Base-by-base conservation (phyloP, 2,329 filamentous ascomycete genomes). In the Beauveria caledonica region DNA sequence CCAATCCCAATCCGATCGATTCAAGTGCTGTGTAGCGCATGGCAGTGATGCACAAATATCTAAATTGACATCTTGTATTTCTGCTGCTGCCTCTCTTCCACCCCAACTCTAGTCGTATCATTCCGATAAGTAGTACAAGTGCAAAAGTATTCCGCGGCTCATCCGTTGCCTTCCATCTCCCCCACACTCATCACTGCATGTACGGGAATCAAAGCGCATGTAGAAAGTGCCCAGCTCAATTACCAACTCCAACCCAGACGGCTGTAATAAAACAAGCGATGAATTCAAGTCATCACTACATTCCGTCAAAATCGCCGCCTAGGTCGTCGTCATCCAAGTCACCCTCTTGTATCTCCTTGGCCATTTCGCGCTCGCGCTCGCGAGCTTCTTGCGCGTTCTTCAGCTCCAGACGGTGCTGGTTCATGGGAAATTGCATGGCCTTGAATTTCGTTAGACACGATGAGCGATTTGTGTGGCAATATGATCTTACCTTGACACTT, bases 351-450 rank as follows among this genome's bases (percentile, higher is more conserved):
- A 99, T 97, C 80, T 99, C 94, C 82, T 97, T 97, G 64, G 92
- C 94, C 81, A 99, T 86, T 77, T 99, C 94, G 19, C 94, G 85
- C 80, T 99, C 94, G 21, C 94, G 84, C 74, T 99, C 94, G 55
- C 94, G 85, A n/a, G 94, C 94, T 76, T 99, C 95, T 75, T 97
- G 93, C 0, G 94, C 94, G 69, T 96, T 97, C 84, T 97, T 97
- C 60, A 99, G 83, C 76, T 99, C 94, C 60, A 97, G 81, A 19
- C 94, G 86, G 76, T 99, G 94, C 76, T 97, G 94, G 79, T 99
- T 97, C 93, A 97, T 97, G 2, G 94, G 94, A 77, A 97, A 99
- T 60, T 94, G 86, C 94, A 99, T 99, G 27, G 94, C 93, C 90
- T 93, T 58, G 45, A 27, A 27, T 25, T 21, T 19, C 8, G 15